Evolutionary conservation across 768 basidiomycete species (phyloP).

Genomic region (Lyophyllum decastes): DNA sequence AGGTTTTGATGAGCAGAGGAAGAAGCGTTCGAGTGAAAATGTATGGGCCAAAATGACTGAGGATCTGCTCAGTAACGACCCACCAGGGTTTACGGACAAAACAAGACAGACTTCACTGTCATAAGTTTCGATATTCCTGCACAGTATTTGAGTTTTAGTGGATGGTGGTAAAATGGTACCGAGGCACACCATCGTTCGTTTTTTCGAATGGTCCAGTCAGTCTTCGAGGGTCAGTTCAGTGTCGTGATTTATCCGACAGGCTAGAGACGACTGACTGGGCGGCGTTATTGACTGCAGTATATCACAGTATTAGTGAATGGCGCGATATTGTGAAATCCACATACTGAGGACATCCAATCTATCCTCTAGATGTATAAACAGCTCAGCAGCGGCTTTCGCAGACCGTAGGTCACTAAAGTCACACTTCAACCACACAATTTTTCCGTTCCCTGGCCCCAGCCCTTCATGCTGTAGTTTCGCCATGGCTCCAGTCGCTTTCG

Average conservation of each 20-base stretch:
- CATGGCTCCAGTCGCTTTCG: constrained; percentile 26
- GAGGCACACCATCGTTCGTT: constrained; percentile 23
- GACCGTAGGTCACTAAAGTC: constrained; percentile 36
- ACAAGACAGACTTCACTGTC: constrained; percentile 24
- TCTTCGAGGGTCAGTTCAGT: neutral
- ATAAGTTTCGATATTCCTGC: constrained; percentile 18
- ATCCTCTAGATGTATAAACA: constrained; percentile 25
- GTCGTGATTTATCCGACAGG: too few relatives aligned
- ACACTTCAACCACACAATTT: constrained; percentile 36
- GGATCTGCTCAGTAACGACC: too few relatives aligned
- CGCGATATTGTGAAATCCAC: neutral
- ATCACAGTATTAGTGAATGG: neutral
- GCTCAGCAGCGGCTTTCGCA: constrained; percentile 34
- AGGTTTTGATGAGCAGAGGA: constrained; percentile 29
- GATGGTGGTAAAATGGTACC: neutral
- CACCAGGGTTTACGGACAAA: neutral
- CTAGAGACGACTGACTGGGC: constrained; percentile 16
- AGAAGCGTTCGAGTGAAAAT: constrained; percentile 29
- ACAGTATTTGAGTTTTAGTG: neutral
- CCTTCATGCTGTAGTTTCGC: constrained; percentile 30
- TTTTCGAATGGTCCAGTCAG: constrained; percentile 20
- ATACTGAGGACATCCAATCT: constrained; percentile 24
- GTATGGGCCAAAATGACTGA: constrained; percentile 29
- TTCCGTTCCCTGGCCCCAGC: constrained; percentile 23
- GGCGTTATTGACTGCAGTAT: constrained; percentile 24